phyloP scores from a whole-genome alignment of 345 rosid genomes.

The Acer saccharum region DNA sequence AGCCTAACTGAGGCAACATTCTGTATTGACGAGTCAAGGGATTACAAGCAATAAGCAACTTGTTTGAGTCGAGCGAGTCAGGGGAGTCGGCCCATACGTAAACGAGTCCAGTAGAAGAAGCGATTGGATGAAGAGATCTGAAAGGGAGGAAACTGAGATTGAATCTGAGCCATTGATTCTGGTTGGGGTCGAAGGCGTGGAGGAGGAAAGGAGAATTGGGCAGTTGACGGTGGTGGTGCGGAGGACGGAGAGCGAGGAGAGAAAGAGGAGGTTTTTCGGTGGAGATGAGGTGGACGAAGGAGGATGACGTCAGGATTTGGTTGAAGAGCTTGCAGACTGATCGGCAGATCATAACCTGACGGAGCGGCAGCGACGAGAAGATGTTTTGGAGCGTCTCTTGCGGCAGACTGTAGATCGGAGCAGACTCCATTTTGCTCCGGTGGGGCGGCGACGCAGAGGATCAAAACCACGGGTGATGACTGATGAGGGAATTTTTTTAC shows the following conservation, averaged over 20 bases:
- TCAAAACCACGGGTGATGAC: background rate
- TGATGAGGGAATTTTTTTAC: no score
- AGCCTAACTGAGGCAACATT: constrained; percentile 80
- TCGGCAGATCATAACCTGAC: constrained; percentile 72
- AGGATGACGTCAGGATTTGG: constrained; percentile 46
- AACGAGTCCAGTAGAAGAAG: constrained; percentile 67
- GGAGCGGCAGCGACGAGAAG: constrained; percentile 78
- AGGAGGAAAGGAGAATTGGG: constrained; percentile 33
- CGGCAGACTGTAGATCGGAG: constrained; percentile 65
- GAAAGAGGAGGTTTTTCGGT: constrained; percentile 48
- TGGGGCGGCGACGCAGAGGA: background rate
- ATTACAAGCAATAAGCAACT: constrained; percentile 75
- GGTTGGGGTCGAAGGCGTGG: constrained; percentile 68
- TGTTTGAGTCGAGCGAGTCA: constrained; percentile 46
- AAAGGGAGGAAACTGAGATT: constrained; percentile 75
- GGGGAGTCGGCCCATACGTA: constrained; percentile 72
- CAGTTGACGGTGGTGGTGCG: constrained; percentile 43
- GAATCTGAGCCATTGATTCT: constrained; percentile 64
- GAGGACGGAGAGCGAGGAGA: constrained; percentile 75
- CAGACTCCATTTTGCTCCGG: constrained; percentile 37
- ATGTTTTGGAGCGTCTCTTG: constrained; percentile 77
- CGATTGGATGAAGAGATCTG: constrained; percentile 68
- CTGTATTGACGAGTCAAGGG: constrained; percentile 71
- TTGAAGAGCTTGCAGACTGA: constrained; percentile 65
- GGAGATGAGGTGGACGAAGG: constrained; percentile 51